These are phyloP conservation scores for Arxiozyma heterogenica DNA, from an alignment of 1,139 yeast genomes.

Conservation along the genomic window DNA sequence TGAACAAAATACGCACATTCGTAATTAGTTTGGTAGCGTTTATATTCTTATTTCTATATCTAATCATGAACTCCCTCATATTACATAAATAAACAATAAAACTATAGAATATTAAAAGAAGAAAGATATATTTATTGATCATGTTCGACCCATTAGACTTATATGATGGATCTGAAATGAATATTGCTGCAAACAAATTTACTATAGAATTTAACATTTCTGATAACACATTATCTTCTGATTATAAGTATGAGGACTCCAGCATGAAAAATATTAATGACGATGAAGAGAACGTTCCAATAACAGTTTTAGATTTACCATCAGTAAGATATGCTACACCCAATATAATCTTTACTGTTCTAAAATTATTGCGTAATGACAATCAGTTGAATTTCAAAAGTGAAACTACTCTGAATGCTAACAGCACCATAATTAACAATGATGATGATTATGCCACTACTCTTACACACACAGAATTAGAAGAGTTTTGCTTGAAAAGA, in stretches of 20 bases:
- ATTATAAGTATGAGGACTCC: not conserved
- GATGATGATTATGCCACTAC: not conserved
- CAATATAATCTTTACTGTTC: slow-evolving; percentile 37
- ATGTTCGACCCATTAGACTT: slow-evolving; percentile 33
- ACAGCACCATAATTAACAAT: not conserved
- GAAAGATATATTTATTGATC: not conserved
- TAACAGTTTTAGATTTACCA: slow-evolving; percentile 66
- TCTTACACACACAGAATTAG: slow-evolving; percentile 3
- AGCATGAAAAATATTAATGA: not conserved
- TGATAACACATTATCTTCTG: not conserved
- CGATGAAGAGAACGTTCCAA: slow-evolving; percentile 28
- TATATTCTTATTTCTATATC: too few relatives aligned
- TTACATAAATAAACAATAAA: too few relatives aligned
- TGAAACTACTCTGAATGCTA: not conserved
- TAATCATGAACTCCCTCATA: not conserved
- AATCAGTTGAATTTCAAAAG: slow-evolving; percentile 45
- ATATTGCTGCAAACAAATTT: not conserved
- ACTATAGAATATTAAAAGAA: not conserved
- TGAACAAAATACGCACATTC: not conserved
- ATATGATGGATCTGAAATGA: slow-evolving; percentile 18
- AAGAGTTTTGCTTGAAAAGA: slow-evolving; percentile 27
- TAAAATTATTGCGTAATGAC: slow-evolving; percentile 45
- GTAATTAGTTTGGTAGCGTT: not conserved
- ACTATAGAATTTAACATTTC: not conserved
- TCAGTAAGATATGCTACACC: slow-evolving; percentile 42